These are phyloP conservation scores for Delitschia confertaspora DNA, from an alignment of 495 filamentous ascomycete genomes.

Conservation along the genomic window DNA sequence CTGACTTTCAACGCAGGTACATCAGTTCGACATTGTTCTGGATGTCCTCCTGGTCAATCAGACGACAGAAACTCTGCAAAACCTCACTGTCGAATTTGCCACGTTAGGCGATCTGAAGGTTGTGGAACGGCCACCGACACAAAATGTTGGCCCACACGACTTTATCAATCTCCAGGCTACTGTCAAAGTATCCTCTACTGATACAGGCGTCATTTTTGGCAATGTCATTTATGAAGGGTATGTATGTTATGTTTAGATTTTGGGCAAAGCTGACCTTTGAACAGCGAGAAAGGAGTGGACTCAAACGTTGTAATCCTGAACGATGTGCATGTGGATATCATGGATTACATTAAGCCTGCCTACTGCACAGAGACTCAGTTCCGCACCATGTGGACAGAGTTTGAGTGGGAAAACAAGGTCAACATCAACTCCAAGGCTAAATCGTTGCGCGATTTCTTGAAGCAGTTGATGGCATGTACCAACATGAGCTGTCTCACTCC, in stretches of 20 bases:
- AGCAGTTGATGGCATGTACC: slow-evolving; percentile 91
- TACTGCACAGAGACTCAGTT: slow-evolving; percentile 97
- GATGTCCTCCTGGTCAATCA: slow-evolving; percentile 98
- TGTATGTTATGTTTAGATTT: neutral
- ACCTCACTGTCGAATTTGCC: slow-evolving; percentile 94
- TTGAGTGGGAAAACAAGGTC: slow-evolving; percentile 99
- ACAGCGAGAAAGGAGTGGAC: slow-evolving; percentile 72
- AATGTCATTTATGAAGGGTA: slow-evolving; percentile 94
- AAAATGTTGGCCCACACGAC: slow-evolving; percentile 89
- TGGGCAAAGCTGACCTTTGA: neutral
- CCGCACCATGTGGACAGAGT: slow-evolving; percentile 99
- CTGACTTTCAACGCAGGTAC: slow-evolving; percentile 52
- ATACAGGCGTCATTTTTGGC: slow-evolving; percentile 98
- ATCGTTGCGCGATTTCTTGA: slow-evolving; percentile 82
- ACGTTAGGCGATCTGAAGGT: slow-evolving; percentile 97
- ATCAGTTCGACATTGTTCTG: slow-evolving; percentile 97
- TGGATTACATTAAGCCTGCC: slow-evolving; percentile 99
- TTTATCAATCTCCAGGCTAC: slow-evolving; percentile 97
- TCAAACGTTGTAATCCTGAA: slow-evolving; percentile 97
- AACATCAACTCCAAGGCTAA: slow-evolving; percentile 96
- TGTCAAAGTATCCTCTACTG: slow-evolving; percentile 98
- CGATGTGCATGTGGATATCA: slow-evolving; percentile 98
- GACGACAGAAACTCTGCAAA: slow-evolving; percentile 92
- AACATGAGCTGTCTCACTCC: slow-evolving; percentile 99
- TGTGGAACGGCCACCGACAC: slow-evolving; percentile 89